These are phyloP conservation scores for Carpinus fangiana DNA, from an alignment of 306 rosid species.

Conservation along the genomic window DNA sequence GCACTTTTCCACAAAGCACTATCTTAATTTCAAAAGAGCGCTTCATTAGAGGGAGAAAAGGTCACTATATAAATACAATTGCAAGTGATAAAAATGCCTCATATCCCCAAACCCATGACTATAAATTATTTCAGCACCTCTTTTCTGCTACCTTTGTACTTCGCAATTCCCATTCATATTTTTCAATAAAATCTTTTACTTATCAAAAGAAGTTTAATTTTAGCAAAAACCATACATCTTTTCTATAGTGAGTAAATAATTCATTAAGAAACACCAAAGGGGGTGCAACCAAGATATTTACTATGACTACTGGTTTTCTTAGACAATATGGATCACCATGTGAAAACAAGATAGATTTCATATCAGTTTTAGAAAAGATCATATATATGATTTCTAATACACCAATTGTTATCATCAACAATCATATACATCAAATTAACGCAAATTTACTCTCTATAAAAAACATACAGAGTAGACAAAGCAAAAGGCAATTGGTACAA, in stretches of 20 bases:
- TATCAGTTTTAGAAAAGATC: too few species aligned
- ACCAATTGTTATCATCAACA: not conserved
- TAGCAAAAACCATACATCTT: not conserved
- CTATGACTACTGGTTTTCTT: not conserved
- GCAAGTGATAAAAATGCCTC: not conserved
- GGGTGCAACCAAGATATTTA: not conserved
- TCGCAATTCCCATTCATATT: not conserved
- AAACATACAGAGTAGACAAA: not conserved
- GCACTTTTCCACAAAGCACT: not conserved
- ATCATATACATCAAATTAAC: not conserved
- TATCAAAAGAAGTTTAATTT: not conserved
- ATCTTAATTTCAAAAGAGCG: not conserved
- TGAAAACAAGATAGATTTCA: not conserved
- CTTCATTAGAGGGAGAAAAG: not conserved
- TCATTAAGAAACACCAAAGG: not conserved
- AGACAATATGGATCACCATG: not conserved
- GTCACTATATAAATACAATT: not conserved
- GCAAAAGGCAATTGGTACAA: conserved; percentile 4
- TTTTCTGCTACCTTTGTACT: not conserved
- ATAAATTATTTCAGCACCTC: not conserved
- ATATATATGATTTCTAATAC: too few species aligned
- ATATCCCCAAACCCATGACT: not conserved
- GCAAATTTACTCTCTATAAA: conserved; percentile 3
- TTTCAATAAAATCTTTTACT: not conserved
- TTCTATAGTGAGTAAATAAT: not conserved